Evolutionary conservation across 1,139 yeast species (phyloP), one percentile per base, ranked within the genome.

Genomic region (Kazachstania sp.): DNA sequence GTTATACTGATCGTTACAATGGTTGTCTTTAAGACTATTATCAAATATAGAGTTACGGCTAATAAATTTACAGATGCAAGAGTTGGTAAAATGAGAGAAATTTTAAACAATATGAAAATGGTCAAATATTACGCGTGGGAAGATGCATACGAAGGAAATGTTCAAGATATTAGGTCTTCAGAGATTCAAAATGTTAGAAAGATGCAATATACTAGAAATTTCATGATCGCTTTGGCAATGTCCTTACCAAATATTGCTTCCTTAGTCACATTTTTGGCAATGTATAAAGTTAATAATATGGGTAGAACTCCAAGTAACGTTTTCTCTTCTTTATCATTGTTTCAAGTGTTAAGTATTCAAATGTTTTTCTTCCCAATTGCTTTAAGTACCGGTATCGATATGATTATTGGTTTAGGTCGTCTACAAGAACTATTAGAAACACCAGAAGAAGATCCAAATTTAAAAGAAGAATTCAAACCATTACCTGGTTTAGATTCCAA

Each of bases 251-350:
- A 77, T 18, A 64, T 85, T 51, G 78, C 90, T 1, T 83, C 94
- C 3, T 73, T 84, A 75, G 71, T 81, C 2, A 75, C 95, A 0
- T 88, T 87, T 60, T 75, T 87, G 54, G 81, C 81, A 0, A 68
- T 85, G 54, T 82, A 81, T 55, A 79, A 75, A 38, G 67, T 80
- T 4, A 68, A 73, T 41, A 66, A 71, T 23, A 59, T 59, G n/a
- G 71, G 67, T 20, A 73, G 78, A 53, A 71, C 73, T 51, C 82
- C 95, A 1, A 90, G 87, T 2, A 69, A 75, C 34, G 79, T 87
- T n/a, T 88, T 88, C 61, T 77, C 96, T 0, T 83, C 95, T 12
- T 71, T 88, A 46, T 76, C 94, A 0, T 72, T 86, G 48, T 88
- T 87, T 70, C 81, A 81, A 55, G 74, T 79, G 35, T 71, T 86